These are phyloP conservation scores for Alternaria brassicae DNA, from an alignment of 2,329 filamentous ascomycete genomes.

Conservation along the genomic window DNA sequence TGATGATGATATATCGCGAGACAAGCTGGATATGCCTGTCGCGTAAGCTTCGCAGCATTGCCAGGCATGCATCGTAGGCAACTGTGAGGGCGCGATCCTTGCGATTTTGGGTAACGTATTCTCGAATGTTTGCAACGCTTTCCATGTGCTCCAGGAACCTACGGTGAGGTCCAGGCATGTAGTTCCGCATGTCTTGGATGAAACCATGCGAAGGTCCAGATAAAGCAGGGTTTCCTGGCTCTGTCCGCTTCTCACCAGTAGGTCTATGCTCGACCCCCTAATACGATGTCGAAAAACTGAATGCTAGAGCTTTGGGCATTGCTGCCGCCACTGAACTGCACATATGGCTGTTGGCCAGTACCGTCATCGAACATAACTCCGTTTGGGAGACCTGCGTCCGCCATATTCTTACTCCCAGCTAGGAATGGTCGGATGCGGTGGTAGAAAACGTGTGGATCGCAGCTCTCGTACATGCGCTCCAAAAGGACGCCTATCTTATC, in stretches of 20 bases:
- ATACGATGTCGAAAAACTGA: conserved; percentile 93
- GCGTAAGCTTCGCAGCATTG: conserved; percentile 77
- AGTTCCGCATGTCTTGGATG: conserved; percentile 93
- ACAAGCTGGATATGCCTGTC: conserved; percentile 98
- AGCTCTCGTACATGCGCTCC: conserved; percentile 91
- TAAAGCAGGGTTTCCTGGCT: conserved; percentile 52
- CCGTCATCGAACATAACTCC: conserved; percentile 90
- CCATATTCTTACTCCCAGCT: conserved; percentile 97
- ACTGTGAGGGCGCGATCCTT: conserved; percentile 72
- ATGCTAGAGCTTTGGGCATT: conserved; percentile 97
- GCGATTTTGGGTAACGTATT: conserved; percentile 72
- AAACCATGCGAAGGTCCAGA: conserved; percentile 77
- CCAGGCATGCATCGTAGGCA: conserved; percentile 90
- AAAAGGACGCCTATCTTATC: conserved; percentile 83
- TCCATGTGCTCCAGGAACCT: conserved; percentile 85
- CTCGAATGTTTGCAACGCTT: conserved; percentile 82
- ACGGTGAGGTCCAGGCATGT: conserved; percentile 94
- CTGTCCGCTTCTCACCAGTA: conserved; percentile 72
- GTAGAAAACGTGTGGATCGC: conserved; percentile 94
- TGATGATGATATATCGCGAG: conserved; percentile 91
- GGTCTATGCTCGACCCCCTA: conserved; percentile 88
- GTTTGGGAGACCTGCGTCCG: conserved; percentile 84
- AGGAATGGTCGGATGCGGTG: conserved; percentile 95
- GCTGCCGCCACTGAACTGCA: conserved; percentile 90
- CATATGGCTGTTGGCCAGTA: conserved; percentile 70